Evolutionary conservation across 371 early-diverging fungal species (phyloP).

Genomic region (Ordospora colligata): DNA sequence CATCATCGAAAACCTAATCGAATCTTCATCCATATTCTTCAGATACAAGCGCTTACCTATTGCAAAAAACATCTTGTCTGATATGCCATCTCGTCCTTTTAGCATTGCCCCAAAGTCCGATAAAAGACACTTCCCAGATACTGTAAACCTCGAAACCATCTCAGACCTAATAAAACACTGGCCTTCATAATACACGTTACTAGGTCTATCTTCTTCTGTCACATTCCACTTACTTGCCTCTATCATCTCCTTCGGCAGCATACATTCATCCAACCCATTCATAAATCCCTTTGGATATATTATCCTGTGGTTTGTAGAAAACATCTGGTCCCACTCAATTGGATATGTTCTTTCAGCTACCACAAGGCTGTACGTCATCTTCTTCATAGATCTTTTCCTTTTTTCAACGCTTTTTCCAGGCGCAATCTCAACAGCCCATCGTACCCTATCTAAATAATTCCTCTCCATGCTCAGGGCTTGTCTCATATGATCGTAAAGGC

Average conservation of each 20-base stretch:
- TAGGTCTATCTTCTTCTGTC: neutral
- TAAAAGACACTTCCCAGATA: neutral
- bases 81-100: neutral
- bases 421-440: neutral
- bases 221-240: neutral
- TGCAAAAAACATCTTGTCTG: neutral
- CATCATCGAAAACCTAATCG: constrained; percentile 1
- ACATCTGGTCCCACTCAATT: neutral
- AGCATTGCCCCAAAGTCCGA: neutral
- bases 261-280: neutral
- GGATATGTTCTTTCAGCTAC: neutral
- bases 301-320: constrained; percentile 2
- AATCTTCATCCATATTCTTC: neutral
- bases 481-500: neutral
- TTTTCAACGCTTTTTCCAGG: neutral
- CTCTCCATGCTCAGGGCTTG: neutral
- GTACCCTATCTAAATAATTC: constrained; percentile 7
- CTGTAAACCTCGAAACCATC: neutral
- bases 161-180: neutral
- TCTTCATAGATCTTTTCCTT: neutral
- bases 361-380: neutral
- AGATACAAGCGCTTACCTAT: neutral
- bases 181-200: neutral
- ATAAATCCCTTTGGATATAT: constrained; percentile 1
- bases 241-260: neutral